Evolutionary conservation across 768 basidiomycete species (phyloP).

Genomic region (Pholiota conissans): DNA sequence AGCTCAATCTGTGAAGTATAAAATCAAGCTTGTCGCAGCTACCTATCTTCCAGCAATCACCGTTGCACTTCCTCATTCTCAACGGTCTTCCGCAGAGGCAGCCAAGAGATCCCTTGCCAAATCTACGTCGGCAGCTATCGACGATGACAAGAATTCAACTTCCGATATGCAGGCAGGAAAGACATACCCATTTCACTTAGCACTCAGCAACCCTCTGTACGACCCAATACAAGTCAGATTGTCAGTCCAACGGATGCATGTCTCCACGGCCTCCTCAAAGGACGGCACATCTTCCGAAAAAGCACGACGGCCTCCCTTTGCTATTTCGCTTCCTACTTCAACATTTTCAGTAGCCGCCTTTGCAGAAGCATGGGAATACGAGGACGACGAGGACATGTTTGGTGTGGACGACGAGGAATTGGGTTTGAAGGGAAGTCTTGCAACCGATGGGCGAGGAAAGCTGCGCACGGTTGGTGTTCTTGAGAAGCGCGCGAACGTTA

Average conservation of each 20-base stretch:
- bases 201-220: conserved; percentile 92
- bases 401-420: conserved; percentile 56
- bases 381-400: conserved; percentile 93
- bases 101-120: conserved; percentile 42
- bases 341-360: conserved; percentile 86
- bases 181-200: conserved; percentile 86
- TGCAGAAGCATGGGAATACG: conserved; percentile 98
- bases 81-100: conserved; percentile 40
- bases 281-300: conserved; percentile 46
- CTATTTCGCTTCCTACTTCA: conserved; percentile 74
- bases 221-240: conserved; percentile 94
- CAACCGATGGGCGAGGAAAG: conserved; percentile 48
- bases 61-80: conserved; percentile 63
- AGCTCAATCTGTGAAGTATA: conserved; percentile 89
- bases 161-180: conserved; percentile 67
- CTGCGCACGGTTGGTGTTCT: conserved; percentile 74
- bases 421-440: conserved; percentile 39
- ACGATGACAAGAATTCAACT: conserved; percentile 37
- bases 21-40: conserved; percentile 95
- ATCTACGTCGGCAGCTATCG: conserved; percentile 36
- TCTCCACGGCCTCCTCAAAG: conserved; percentile 36
- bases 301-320: conserved; percentile 71
- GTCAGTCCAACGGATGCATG: conserved; percentile 69
- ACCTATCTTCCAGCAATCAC: conserved; percentile 91
- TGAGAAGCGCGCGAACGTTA: conserved; percentile 88